Percentiles rank a stretch among this genome's conserved stretches.
These are phyloP conservation scores for Exsudoporus frostii DNA, from an alignment of 768 basidiomycete species.

Conservation along the genomic window DNA sequence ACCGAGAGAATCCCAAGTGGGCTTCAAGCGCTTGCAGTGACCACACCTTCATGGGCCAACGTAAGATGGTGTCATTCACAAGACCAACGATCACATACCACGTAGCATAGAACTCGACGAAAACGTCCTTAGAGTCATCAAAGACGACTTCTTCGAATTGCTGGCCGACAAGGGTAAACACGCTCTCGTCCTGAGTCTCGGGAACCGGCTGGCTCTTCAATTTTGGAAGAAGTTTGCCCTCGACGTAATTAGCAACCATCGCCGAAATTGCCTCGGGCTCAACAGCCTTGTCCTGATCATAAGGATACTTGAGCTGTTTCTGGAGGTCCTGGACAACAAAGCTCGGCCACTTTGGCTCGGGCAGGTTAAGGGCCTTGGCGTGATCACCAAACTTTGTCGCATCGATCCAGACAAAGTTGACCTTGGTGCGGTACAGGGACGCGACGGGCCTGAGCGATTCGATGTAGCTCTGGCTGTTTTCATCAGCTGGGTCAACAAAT, in stretches of 20 bases:
- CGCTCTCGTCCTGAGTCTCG: conserved; percentile 75
- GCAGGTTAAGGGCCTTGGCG: conserved; percentile 89
- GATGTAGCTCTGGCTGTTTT: conserved; percentile 61
- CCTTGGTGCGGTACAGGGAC: conserved; percentile 71
- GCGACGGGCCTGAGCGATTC: conserved; percentile 74
- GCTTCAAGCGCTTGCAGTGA: conserved; percentile 96
- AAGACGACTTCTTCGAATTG: conserved; percentile 84
- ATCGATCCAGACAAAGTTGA: conserved; percentile 99
- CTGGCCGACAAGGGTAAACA: conserved; percentile 81
- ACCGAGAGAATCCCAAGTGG: conserved; percentile 88
- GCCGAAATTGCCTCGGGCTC: conserved; percentile 53
- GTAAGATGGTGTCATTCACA: not conserved
- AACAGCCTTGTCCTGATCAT: conserved; percentile 64
- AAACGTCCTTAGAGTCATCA: conserved; percentile 90
- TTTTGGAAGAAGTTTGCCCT: conserved; percentile 72
- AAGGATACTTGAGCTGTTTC: conserved; percentile 87
- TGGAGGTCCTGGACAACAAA: conserved; percentile 89
- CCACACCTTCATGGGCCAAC: conserved; percentile 58
- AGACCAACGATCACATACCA: conserved; percentile 57
- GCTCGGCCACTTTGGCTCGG: conserved; percentile 83
- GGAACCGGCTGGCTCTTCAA: conserved; percentile 92
- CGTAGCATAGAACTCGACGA: conserved; percentile 94
- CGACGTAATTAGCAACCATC: conserved; percentile 63
- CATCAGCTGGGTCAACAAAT: conserved; percentile 80
- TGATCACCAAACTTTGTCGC: conserved; percentile 94